Evolutionary conservation across 192 early-diverging fungal genomes (phyloP), one percentile per base, ranked within the genome.

Genomic region (Backusella sp.): DNA sequence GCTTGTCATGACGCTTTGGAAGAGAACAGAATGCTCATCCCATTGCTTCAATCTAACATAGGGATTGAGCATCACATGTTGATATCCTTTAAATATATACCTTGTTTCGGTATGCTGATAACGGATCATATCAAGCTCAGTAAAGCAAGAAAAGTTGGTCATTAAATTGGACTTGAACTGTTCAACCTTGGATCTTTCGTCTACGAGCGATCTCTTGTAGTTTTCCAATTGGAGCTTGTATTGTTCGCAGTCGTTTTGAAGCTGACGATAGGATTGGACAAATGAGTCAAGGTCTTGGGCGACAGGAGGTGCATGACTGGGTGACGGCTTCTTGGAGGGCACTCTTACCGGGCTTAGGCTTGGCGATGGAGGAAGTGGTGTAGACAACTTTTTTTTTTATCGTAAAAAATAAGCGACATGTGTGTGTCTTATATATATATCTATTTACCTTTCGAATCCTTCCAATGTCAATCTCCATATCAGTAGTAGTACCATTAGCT

Each of bases 21-120:
- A 62, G 12, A 62, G 21, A 9, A 62, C 21, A 11, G 56, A 62
- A 4, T 62, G 23, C 26, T 62, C 56, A 62, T 62, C 56, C 56
- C 56, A 62, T 28, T 28, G 21, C 26, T 14, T 62, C 56, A 62
- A 62, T 62, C 56, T 62, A 59, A 23, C 12, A 49, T n/a, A 15
- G 46, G 0, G 1, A 26, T 26, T 56, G 21, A 56, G 19, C 14
- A 53, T 8, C 11, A 11, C 0, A 3, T 21, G 11, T 0, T 39
- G 9, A 8, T 39, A 39, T 39, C 7, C 9, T 37, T 11, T 11
- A 8, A 39, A 0, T 11, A 37, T 0, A 28, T 23, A 62, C 56
- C 56, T 62, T 28, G 56, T 62, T 62, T 62, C 56, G 11, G 56
- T 62, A 62, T 62, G 26, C 4, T 62, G 56, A 62, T 62, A 62